phyloP scores from a whole-genome alignment of 129 eudicot species.

The Tanacetum coccineum region DNA sequence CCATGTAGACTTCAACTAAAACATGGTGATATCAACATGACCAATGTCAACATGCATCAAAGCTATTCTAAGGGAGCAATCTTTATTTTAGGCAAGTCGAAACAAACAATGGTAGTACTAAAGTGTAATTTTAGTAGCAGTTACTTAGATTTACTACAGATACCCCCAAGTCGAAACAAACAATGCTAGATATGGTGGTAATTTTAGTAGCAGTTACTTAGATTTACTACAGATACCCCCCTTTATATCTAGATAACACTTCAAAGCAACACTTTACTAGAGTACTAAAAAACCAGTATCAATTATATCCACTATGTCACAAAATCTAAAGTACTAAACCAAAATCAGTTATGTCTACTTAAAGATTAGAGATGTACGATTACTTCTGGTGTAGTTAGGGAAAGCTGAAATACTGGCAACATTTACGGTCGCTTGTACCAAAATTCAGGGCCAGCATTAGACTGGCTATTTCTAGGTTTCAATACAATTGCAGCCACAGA shows the following conservation, averaged over 20 bases:
- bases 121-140: no score
- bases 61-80: neutral
- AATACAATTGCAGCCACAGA: neutral
- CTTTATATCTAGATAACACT: no score
- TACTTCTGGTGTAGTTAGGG: neutral
- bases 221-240: no score
- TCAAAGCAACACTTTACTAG: no score
- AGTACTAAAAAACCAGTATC: neutral
- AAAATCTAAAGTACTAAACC: neutral
- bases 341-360: neutral
- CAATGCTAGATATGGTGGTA: no score
- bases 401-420: neutral
- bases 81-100: no score
- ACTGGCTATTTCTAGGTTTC: slow-evolving; percentile 21
- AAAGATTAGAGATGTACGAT: neutral
- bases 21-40: neutral
- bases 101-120: no score
- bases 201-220: no score
- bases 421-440: neutral
- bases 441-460: slow-evolving; percentile 29
- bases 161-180: no score
- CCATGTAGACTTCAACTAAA: neutral
- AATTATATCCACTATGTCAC: no score
- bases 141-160: no score
- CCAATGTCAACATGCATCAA: neutral